phyloP scores from a whole-genome alignment of 2,329 filamentous ascomycete species.

The Biscogniauxia sp. region DNA sequence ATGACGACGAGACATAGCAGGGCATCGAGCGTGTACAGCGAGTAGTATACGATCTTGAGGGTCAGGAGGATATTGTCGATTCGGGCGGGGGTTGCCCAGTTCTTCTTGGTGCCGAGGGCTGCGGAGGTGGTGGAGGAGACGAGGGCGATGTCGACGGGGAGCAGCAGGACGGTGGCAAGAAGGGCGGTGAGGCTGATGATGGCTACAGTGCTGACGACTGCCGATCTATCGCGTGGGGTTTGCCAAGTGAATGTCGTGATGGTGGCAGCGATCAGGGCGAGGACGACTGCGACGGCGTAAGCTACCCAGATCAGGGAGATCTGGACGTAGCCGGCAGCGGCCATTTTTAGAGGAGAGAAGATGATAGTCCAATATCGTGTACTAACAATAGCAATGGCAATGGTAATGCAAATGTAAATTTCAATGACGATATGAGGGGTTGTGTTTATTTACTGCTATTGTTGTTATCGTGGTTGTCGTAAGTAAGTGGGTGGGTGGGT shows the following conservation, averaged over 20 bases:
- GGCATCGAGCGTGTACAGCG: conserved; percentile 87
- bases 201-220: conserved; percentile 77
- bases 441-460: not conserved
- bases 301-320: conserved; percentile 92
- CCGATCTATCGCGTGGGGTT: conserved; percentile 79
- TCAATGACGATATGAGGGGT: too few relatives aligned
- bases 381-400: too few relatives aligned
- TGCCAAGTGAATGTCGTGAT: conserved; percentile 93
- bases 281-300: conserved; percentile 76
- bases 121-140: conserved; percentile 83
- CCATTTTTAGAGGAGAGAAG: conserved; percentile 21
- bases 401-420: not conserved
- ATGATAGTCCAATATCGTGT: too few relatives aligned
- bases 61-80: conserved; percentile 76
- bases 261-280: conserved; percentile 74
- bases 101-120: conserved; percentile 78
- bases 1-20: conserved; percentile 85
- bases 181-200: conserved; percentile 84
- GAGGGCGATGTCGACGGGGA: conserved; percentile 93
- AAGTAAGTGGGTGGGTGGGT: not conserved
- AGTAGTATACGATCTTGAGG: conserved; percentile 87
- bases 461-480: not conserved
- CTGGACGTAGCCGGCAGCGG: conserved; percentile 64
- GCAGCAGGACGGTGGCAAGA: conserved; percentile 85
- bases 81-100: conserved; percentile 85